Evolutionary conservation across 2,329 filamentous ascomycete species (phyloP), one percentile per base, ranked within the genome.

Genomic region (Colletotrichum acutatum): DNA sequence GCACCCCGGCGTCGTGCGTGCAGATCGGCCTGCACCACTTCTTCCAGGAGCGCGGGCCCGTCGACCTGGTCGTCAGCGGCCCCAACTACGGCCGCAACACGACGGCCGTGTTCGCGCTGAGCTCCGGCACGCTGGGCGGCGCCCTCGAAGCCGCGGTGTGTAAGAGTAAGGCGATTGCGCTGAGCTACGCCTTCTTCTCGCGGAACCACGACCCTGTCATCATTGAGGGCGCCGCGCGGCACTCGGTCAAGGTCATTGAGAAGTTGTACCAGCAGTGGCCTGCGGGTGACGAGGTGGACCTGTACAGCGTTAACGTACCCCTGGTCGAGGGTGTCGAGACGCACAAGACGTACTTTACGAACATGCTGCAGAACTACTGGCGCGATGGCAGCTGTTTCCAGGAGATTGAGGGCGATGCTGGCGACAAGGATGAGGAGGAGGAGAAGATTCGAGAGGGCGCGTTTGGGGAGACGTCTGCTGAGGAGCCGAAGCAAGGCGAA

Each of bases 261-360:
- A 90, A 94, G 74, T 86, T 99, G 7, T 91, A 89, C 77, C 86
- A 88, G 61, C 93, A 95, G 79, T 98, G 94, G 93, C 90, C 86
- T 0, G 83, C 86, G 42, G 91, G 91, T 64, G 82, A 86, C 37
- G 88, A 88, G 72, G 91, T 94, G 5, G 94, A 97, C 79, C 84
- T 98, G n/a, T 98, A 98, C 82, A 93, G 90, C 60, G 91, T 98
- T 77, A 98, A 98, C 79, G 93, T 98, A 9, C 96, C 97, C 24
- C 86, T 98, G 12, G 88, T 97, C 16, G 92, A 94, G 72, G 92
- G 91, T 7, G 90, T 98, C 1, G 92, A 92, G 76, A 80, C 85
- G 22, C 88, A 89, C 66, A 95, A 94, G 83, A 91, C 95, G 4
- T 78, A 97, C n/a, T 98, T 92, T 84, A 96, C 97, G 2, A 86